Evolutionary conservation across 495 filamentous ascomycete genomes (phyloP).

Genomic region (Neurospora tetrasperma): DNA sequence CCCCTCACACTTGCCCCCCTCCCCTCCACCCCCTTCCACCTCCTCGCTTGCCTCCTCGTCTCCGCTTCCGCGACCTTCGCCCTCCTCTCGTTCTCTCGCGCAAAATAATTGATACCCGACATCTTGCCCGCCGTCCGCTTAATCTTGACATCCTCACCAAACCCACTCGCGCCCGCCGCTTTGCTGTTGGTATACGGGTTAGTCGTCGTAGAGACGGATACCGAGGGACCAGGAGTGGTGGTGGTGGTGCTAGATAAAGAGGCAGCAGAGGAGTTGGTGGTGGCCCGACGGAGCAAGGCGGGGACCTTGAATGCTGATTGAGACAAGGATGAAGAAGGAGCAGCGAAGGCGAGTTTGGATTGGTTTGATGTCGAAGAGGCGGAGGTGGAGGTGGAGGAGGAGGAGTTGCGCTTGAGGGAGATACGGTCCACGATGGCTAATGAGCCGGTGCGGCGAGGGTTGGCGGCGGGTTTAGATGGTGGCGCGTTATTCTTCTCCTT

Average conservation of each 20-base stretch:
- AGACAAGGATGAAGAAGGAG: constrained; percentile 17
- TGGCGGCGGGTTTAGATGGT: too few species aligned
- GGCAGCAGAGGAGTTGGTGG: constrained; percentile 47
- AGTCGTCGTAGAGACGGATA: constrained; percentile 11
- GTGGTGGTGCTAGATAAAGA: constrained; percentile 6
- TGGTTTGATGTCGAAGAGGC: constrained; percentile 18
- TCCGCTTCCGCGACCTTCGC: constrained; percentile 49
- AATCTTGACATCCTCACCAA: constrained; percentile 39
- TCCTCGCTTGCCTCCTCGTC: constrained; percentile 53
- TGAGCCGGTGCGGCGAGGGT: constrained; percentile 28
- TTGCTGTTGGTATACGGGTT: constrained; percentile 28
- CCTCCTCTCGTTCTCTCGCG: constrained; percentile 58
- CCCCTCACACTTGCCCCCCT: constrained; percentile 36
- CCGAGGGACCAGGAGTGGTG: constrained; percentile 10
- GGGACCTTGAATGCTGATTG: constrained; percentile 54
- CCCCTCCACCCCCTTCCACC: constrained; percentile 54
- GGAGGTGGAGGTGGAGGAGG: constrained; percentile 38
- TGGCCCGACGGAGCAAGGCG: constrained; percentile 66
- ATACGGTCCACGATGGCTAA: constrained; percentile 69
- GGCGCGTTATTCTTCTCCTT: background rate
- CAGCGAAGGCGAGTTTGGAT: constrained; percentile 50
- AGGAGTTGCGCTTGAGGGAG: constrained; percentile 52
- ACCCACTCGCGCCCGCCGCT: constrained; percentile 27
- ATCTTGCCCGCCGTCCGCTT: constrained; percentile 58
- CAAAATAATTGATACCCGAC: constrained; percentile 66